A percentile compares a stretch with the other conserved stretches of the same genome.
Conservation (phyloP, 352 stramenopile genomes). For the Phytopythium helicoides region DNA sequence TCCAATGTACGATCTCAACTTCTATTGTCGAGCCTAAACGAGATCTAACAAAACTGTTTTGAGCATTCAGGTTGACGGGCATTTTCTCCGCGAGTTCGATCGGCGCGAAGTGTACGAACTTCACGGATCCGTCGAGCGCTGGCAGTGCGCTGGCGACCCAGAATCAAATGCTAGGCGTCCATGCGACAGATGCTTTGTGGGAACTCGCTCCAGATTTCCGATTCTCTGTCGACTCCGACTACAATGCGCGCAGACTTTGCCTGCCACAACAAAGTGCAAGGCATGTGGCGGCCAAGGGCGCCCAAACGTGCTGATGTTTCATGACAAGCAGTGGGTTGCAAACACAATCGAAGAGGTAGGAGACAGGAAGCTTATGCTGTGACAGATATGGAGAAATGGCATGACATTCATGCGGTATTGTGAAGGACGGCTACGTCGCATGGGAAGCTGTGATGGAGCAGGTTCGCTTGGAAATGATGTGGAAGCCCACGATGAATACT, state of each 20-base stretch:
- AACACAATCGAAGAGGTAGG: slow-evolving; percentile 65
- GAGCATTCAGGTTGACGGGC: slow-evolving; percentile 72
- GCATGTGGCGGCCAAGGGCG: slow-evolving; percentile 63
- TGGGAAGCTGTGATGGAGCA: slow-evolving; percentile 81
- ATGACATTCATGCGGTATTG: too few species aligned
- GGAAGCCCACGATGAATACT: background rate
- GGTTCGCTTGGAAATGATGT: slow-evolving; percentile 21
- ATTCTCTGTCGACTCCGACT: slow-evolving; percentile 54
- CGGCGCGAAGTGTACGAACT: slow-evolving; percentile 83
- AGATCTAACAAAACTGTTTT: background rate
- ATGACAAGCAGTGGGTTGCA: slow-evolving; percentile 81
- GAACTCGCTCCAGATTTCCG: slow-evolving; percentile 41
- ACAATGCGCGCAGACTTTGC: slow-evolving; percentile 66
- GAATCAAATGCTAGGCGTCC: slow-evolving; percentile 28
- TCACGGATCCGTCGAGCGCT: slow-evolving; percentile 84
- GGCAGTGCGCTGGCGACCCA: slow-evolving; percentile 65
- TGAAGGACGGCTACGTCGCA: slow-evolving; percentile 66
- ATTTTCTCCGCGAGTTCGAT: slow-evolving; percentile 80
- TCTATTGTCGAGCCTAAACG: too few species aligned
- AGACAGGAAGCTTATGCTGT: background rate
- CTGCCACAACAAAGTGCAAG: slow-evolving; percentile 33
- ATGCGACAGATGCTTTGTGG: slow-evolving; percentile 50
- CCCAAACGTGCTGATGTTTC: slow-evolving; percentile 92
- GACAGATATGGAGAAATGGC: background rate
- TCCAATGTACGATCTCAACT: slow-evolving; percentile 87